These are phyloP conservation scores for Cladophialophora chaetospira DNA, from an alignment of 2,329 filamentous ascomycete species.

Conservation along the genomic window DNA sequence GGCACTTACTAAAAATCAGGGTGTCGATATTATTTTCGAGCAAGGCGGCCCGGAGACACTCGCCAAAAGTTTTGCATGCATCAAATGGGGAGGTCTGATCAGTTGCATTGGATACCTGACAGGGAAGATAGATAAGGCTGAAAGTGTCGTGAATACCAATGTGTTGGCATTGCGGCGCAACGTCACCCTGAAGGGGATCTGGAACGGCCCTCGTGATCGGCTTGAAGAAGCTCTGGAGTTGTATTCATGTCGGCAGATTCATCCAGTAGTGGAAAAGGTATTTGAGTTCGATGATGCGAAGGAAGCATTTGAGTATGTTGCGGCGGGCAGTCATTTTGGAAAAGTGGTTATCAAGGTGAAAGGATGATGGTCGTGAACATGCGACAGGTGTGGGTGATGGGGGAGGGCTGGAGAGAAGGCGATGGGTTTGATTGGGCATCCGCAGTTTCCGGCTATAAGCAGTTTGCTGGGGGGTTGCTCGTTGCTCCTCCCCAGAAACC, in stretches of 20 bases:
- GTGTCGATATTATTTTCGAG: slow-evolving; percentile 48
- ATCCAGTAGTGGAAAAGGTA: slow-evolving; percentile 43
- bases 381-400: no score
- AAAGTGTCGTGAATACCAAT: slow-evolving; percentile 62
- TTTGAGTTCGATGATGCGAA: slow-evolving; percentile 45
- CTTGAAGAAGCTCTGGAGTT: slow-evolving; percentile 44
- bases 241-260: slow-evolving; percentile 38
- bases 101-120: slow-evolving; percentile 22
- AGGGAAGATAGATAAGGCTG: slow-evolving; percentile 30
- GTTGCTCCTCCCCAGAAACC: no score
- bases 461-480: no score
- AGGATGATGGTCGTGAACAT: neutral
- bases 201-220: slow-evolving; percentile 63
- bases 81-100: slow-evolving; percentile 51
- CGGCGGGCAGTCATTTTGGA: slow-evolving; percentile 47
- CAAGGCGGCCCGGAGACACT: slow-evolving; percentile 46
- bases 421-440: no score
- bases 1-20: slow-evolving; percentile 46
- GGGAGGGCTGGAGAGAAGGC: no score
- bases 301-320: slow-evolving; percentile 46
- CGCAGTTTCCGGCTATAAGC: no score
- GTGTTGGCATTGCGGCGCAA: slow-evolving; percentile 55
- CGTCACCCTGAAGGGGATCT: slow-evolving; percentile 58
- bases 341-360: slow-evolving; percentile 41
- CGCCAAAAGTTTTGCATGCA: slow-evolving; percentile 48